Evolutionary conservation across 345 rosid species (phyloP).

Genomic region (Laguncularia racemosa): DNA sequence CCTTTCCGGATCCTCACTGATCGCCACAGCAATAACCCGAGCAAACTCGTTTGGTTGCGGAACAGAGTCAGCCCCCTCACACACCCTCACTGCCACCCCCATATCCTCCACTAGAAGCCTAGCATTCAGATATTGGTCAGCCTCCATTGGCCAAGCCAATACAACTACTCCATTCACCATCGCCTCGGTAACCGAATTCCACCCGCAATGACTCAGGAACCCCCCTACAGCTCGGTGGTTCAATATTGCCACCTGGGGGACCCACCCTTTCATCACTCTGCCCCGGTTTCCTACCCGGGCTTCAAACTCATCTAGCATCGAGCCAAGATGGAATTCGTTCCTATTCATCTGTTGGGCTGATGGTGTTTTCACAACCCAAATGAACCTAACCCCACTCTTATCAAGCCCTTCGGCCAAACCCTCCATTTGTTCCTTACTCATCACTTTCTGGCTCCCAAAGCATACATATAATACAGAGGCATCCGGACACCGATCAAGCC

Average conservation of each 20-base stretch:
- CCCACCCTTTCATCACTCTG: constrained; percentile 44
- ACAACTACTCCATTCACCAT: constrained; percentile 37
- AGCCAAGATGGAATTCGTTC: constrained; percentile 8
- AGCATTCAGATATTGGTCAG: constrained; percentile 51
- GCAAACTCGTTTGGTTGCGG: constrained; percentile 43
- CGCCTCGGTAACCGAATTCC: constrained; percentile 75
- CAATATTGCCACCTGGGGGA: constrained; percentile 42
- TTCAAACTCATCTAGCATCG: constrained; percentile 40
- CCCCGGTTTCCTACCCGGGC: constrained; percentile 38
- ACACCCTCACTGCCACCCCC: constrained; percentile 40
- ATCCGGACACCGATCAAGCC: constrained; percentile 48
- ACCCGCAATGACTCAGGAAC: constrained; percentile 68
- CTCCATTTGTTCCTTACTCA: constrained; percentile 32
- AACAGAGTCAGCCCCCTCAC: constrained; percentile 41
- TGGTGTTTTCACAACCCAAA: constrained; percentile 51
- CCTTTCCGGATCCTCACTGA: constrained; percentile 3
- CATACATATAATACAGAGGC: constrained; percentile 53
- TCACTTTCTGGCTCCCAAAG: constrained; percentile 55
- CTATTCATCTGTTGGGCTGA: constrained; percentile 10
- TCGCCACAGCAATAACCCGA: constrained; percentile 15
- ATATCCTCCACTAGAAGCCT: constrained; percentile 45
- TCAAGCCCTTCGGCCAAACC: constrained; percentile 52
- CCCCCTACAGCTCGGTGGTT: constrained; percentile 47
- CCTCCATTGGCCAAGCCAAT: constrained; percentile 72
- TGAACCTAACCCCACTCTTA: constrained; percentile 36